Conservation (phyloP, 495 filamentous ascomycete species). For the Tuber magnatum region DNA sequence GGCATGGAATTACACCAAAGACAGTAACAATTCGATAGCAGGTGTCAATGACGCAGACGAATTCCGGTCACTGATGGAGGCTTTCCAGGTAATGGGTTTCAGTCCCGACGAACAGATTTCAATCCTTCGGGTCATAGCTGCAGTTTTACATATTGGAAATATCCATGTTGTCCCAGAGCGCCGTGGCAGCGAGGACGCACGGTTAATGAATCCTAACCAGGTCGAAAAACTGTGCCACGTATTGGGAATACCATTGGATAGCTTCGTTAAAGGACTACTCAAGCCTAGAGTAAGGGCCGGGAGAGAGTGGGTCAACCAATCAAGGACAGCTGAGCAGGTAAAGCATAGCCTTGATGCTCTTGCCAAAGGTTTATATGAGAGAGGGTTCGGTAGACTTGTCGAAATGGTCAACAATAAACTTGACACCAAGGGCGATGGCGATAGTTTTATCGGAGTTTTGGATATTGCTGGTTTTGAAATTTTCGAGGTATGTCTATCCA, state of each 20-base stretch:
- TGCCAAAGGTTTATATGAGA: constrained; percentile 95
- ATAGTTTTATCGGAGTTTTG: constrained; percentile 91
- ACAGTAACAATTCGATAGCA: constrained; percentile 81
- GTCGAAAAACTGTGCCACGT: constrained; percentile 71
- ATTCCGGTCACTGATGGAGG: constrained; percentile 82
- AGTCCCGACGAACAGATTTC: constrained; percentile 73
- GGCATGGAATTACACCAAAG: constrained; percentile 83
- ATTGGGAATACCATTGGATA: constrained; percentile 72
- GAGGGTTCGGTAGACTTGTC: constrained; percentile 88
- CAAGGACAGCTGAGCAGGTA: constrained; percentile 94
- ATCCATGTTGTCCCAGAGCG: constrained; percentile 83
- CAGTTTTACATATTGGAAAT: constrained; percentile 89
- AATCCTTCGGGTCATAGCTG: constrained; percentile 80
- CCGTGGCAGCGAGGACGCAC: constrained; percentile 80
- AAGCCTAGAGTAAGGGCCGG: constrained; percentile 93
- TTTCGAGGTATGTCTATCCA: constrained; percentile 58
- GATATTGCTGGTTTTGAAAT: constrained; percentile 99
- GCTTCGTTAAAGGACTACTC: constrained; percentile 78
- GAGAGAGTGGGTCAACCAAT: constrained; percentile 95
- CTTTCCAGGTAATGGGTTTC: constrained; percentile 92
- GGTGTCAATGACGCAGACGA: constrained; percentile 89
- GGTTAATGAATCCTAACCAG: constrained; percentile 64
- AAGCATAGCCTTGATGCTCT: constrained; percentile 82
- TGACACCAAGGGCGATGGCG: constrained; percentile 73
- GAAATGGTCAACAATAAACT: constrained; percentile 84